These are phyloP conservation scores for Podospora anserina DNA, from an alignment of 495 filamentous ascomycete species.

Conservation along the genomic window DNA sequence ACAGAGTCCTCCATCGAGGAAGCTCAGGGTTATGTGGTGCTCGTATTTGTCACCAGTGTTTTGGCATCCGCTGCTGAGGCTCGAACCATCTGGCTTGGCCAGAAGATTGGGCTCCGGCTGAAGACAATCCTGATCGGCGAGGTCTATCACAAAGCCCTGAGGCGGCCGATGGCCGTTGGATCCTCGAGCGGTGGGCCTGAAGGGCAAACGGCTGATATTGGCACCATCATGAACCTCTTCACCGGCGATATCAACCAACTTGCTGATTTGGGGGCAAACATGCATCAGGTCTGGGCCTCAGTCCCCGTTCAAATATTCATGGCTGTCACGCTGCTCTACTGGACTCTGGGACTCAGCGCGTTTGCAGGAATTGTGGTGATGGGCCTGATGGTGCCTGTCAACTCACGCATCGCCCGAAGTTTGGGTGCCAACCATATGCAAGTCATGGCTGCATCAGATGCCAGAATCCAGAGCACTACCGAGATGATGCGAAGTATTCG, in stretches of 20 bases:
- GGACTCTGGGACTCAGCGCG: constrained; percentile 12
- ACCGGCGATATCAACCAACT: constrained; percentile 12
- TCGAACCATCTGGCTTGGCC: constrained; percentile 14
- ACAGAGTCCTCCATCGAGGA: constrained; percentile 14
- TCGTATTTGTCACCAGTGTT: constrained; percentile 15
- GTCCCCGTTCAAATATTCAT: constrained; percentile 14
- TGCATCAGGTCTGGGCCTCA: constrained; percentile 13
- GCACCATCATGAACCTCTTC: constrained; percentile 13
- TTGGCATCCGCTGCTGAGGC: constrained; percentile 15
- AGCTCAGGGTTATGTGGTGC: constrained; percentile 16
- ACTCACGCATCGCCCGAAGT: constrained; percentile 13
- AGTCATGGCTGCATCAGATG: constrained; percentile 15
- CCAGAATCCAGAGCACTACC: constrained; percentile 9
- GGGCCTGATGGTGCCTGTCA: constrained; percentile 15
- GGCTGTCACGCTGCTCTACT: constrained; percentile 10
- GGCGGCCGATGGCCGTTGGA: constrained; percentile 10
- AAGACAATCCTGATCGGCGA: constrained; percentile 15
- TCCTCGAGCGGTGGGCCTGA: not conserved
- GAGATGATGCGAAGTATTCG: constrained; percentile 8
- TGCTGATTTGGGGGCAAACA: constrained; percentile 11
- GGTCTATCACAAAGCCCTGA: constrained; percentile 17
- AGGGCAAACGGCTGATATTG: not conserved
- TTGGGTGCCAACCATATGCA: constrained; percentile 16
- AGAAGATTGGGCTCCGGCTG: constrained; percentile 19
- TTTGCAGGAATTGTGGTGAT: constrained; percentile 16